phyloP scores from a whole-genome alignment of 495 filamentous ascomycete genomes.

The Annulohypoxylon maeteangense region DNA sequence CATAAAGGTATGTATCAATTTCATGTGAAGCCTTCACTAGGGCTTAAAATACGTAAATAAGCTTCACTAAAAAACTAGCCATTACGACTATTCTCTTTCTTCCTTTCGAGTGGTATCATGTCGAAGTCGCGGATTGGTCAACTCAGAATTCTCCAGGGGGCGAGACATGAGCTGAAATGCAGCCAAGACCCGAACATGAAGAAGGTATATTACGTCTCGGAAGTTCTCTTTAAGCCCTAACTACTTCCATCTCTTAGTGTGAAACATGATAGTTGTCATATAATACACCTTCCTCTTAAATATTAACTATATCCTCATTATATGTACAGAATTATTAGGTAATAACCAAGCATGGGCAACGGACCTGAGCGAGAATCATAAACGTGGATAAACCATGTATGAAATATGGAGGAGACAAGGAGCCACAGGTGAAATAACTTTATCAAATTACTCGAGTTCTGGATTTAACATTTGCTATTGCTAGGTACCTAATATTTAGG shows the following conservation, averaged over 20 bases:
- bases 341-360: not conserved
- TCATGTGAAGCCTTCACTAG: not conserved
- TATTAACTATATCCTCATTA: not conserved
- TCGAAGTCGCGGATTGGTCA: slow-evolving; percentile 7
- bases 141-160: slow-evolving; percentile 7
- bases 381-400: not conserved
- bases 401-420: not conserved
- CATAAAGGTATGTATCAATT: not conserved
- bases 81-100: not conserved
- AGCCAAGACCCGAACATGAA: slow-evolving; percentile 25
- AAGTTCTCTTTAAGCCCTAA: not conserved
- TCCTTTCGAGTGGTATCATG: not conserved
- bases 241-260: not conserved
- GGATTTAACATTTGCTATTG: not conserved
- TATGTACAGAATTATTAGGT: not conserved
- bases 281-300: not conserved
- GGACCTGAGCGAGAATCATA: not conserved
- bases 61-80: not conserved
- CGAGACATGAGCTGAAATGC: slow-evolving; percentile 31
- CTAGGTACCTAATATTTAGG: not conserved
- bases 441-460: not conserved
- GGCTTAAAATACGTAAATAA: not conserved
- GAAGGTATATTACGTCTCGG: not conserved
- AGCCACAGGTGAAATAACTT: not conserved
- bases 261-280: not conserved